Base-by-base conservation (phyloP, 2,329 filamentous ascomycete species). In the Chaetomiaceae sp. region DNA sequence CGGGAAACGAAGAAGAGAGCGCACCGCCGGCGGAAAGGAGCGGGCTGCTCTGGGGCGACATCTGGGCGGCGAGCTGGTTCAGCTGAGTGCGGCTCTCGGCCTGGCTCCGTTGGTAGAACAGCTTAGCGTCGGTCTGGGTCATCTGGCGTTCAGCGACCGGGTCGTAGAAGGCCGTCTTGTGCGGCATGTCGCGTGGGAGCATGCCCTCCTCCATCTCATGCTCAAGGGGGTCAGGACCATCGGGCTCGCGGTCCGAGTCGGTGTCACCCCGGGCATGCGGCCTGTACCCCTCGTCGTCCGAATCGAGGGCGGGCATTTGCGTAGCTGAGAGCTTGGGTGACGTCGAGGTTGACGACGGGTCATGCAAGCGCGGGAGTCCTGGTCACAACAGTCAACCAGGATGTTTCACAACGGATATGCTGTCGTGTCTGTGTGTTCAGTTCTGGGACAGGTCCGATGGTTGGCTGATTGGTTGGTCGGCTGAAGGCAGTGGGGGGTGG, bases 51-150 rank as follows among this genome's bases (percentile, higher is more conserved):
- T 68, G 66, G 9, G 72, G 69, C 11, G 70, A 72, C 33, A 61
- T 54, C 39, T 73, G 69, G 60, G 62, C n/a, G n/a, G n/a, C 43
- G 62, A 64, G 62, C 67, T 70, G 47, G 56, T 62, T 47, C 58
- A 64, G 48, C 56, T 65, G 47, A 58, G 60, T 40, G 55, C 56
- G 62, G 52, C 26, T 51, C 24, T 84, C 84, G 48, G 83, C 72
- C 65, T 89, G 86, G 66, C 88, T 89, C 55, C 87, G 78, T 68
- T 96, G 91, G 65, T 95, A 98, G 70, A 97, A 95, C 52, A 96
- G 77, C 67, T 95, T 97, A 49, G 91, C 88, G 64, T 98, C 93
- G 20, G 87, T 84, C 65, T 95, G 89, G 60, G 85, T 94, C 81
- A 95, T 86, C 61, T 91, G 87, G 60, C 93, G 94, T 67, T 98